phyloP scores from a whole-genome alignment of 83 land plant species.

The Picea mariana region DNA sequence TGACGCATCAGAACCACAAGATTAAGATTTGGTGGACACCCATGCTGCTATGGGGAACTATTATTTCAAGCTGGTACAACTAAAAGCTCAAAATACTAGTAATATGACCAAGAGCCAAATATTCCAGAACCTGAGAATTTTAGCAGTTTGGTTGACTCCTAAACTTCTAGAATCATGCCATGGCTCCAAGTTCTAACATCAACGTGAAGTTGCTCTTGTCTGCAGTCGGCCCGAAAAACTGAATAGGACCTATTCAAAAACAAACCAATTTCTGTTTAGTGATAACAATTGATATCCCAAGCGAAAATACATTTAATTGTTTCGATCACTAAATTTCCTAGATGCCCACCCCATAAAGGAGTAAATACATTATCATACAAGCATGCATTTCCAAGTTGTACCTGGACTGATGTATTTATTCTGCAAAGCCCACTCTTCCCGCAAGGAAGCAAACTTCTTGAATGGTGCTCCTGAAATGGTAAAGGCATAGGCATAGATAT shows the following conservation, averaged over 20 bases:
- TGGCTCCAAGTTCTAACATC: constrained; percentile 83
- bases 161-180: background rate
- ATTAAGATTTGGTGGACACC: no score
- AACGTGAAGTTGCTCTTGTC: constrained; percentile 78
- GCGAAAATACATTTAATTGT: background rate
- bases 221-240: constrained; percentile 83
- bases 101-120: background rate
- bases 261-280: background rate
- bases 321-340: background rate
- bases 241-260: constrained; percentile 77
- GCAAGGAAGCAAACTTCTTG: constrained; percentile 79
- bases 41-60: no score
- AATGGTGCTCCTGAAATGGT: constrained; percentile 85
- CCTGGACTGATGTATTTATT: constrained; percentile 93
- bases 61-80: no score
- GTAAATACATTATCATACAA: background rate
- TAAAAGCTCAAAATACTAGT: no score
- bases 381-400: constrained; percentile 7
- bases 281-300: background rate
- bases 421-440: constrained; percentile 89
- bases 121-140: background rate
- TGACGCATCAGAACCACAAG: no score
- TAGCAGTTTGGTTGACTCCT: background rate
- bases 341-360: background rate
- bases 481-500: background rate